These are phyloP conservation scores for Mycotypha africana DNA, from an alignment of 371 early-diverging fungal genomes.

Conservation along the genomic window DNA sequence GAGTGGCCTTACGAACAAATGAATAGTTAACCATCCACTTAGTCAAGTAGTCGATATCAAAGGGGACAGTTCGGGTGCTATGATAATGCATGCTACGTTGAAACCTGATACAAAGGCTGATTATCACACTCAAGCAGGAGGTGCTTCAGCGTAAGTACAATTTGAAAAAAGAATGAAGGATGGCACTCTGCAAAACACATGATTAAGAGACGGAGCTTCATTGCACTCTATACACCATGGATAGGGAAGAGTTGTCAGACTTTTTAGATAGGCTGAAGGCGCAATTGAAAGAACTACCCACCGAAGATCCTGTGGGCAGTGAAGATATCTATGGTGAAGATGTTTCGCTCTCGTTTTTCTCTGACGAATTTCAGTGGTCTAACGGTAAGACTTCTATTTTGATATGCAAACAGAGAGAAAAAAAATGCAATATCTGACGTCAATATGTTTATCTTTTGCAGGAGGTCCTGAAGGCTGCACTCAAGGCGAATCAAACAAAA, in stretches of 20 bases:
- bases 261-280: constrained; percentile 11
- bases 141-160: constrained; percentile 29
- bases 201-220: too few species aligned
- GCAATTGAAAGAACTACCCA: constrained; percentile 25
- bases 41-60: constrained; percentile 36
- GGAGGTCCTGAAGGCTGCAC: constrained; percentile 42
- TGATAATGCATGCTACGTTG: constrained; percentile 26
- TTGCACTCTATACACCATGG: constrained; percentile 3
- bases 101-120: constrained; percentile 26
- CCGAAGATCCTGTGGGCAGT: constrained; percentile 38
- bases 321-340: constrained; percentile 48
- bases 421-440: not conserved
- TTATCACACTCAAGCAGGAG: constrained; percentile 22
- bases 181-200: too few species aligned
- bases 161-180: too few species aligned
- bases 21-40: not conserved
- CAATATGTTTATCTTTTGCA: constrained; percentile 4
- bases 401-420: not conserved
- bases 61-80: constrained; percentile 29
- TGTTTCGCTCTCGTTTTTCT: constrained; percentile 28
- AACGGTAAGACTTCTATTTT: constrained; percentile 29
- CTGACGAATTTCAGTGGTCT: constrained; percentile 43
- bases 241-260: constrained; percentile 11
- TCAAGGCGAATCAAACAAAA: constrained; percentile 15
- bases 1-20: too few species aligned